Evolutionary conservation across 164 flowering plant genomes (phyloP).

Genomic region (Protea cynaroides): DNA sequence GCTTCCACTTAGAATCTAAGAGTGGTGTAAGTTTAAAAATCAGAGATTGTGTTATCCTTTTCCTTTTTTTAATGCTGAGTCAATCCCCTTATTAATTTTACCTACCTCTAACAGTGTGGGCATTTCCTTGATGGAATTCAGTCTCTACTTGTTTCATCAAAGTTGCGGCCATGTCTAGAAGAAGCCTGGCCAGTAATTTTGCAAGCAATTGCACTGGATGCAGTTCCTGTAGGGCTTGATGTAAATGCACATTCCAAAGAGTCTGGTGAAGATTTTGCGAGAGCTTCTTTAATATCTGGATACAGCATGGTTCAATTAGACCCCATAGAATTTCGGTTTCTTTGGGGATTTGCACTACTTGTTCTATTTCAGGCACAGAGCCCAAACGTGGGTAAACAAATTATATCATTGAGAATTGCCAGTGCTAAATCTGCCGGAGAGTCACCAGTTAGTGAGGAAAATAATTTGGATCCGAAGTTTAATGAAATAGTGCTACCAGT

Average conservation of each 20-base stretch:
- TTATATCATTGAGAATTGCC: conserved; percentile 23
- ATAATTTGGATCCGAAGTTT: conserved; percentile 26
- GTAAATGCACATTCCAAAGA: conserved; percentile 24
- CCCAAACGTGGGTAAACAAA: conserved; percentile 17
- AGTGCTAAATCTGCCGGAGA: conserved; percentile 32
- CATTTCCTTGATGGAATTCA: conserved; percentile 87
- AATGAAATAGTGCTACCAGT: conserved; percentile 59
- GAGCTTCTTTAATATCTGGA: conserved; percentile 52
- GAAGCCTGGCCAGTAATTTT: conserved; percentile 94
- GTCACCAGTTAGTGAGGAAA: conserved; percentile 29
- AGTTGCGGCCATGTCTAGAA: conserved; percentile 65
- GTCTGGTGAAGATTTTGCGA: conserved; percentile 20
- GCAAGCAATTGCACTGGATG: conserved; percentile 84
- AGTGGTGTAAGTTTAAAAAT: conserved; percentile 45
- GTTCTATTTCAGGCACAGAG: conserved; percentile 63
- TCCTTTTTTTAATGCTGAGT: background rate
- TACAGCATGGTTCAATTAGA: conserved; percentile 74
- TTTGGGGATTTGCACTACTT: conserved; percentile 83
- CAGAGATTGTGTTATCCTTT: background rate
- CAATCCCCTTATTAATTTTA: conserved; percentile 6
- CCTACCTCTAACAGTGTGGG: conserved; percentile 47
- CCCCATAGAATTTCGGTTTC: conserved; percentile 53
- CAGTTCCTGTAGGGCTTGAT: conserved; percentile 47
- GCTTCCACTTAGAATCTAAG: conserved; percentile 48
- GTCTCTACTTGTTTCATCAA: conserved; percentile 59